Base-by-base conservation (phyloP, 768 basidiomycete species). In the Tylopilus balloui region DNA sequence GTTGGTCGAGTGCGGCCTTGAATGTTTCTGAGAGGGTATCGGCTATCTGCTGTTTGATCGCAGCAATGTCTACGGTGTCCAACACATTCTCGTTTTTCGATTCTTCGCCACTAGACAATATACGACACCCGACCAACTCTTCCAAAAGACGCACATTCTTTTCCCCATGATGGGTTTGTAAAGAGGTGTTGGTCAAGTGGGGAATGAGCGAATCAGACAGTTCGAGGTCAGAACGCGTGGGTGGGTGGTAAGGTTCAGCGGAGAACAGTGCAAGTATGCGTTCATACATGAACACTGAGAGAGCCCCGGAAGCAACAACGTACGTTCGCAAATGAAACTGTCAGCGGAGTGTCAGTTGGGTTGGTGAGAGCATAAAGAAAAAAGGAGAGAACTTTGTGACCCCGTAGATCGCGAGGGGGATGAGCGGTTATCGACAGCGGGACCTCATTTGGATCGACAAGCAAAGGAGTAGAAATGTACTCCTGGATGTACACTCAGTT, bases 241-340 rank as follows among this genome's bases (percentile, higher is more conserved):
- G 88, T 0, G 62, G 34, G 0, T 59, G 51, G 63, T 94, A 98
- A 1, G 87, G 80, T 8, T 76, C 73, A 1, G 84, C 73, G 3
- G 95, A 88, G 68, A 98, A 98, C 3, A 99, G 72, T 4, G 93
- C 92, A 17, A 99, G 78, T 55, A 92, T 81, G 12, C 84, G 83
- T 43, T 82, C 77, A 58, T 88, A 89, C 38, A 97, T 75, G 69
- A 84, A 94, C 14, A 98, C 73, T 47, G 77, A 80, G 32, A 94
- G 75, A 21, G 85, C 84, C 6, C 88, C 89, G 2, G 80, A 80
- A 9, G 86, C 80, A 20, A 92, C 75, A 53, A 83, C 88, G 66
- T 99, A 99, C 7, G 84, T 87, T 36, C 96, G 80, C 37, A 99
- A 76, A 67, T 99, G 96, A 67, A 98, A 98, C 90, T 99, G 66